Conservation (phyloP, 2,329 filamentous ascomycete genomes). For the Dryadomyces quercus-mongolicae region DNA sequence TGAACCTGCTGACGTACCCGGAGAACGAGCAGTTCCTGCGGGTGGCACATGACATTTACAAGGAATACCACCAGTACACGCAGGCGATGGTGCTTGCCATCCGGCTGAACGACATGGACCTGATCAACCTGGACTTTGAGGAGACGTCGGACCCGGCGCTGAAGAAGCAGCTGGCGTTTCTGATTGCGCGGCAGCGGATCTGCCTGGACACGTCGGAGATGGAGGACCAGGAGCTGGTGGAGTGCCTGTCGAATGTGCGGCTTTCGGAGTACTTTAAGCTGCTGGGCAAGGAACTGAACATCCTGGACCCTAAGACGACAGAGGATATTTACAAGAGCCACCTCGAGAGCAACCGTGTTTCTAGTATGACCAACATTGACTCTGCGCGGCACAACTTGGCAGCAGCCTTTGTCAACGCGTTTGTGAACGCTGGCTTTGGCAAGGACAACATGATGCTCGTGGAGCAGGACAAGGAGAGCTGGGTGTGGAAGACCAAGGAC, state of each 20-base stretch:
- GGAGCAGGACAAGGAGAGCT: slow-evolving; percentile 76
- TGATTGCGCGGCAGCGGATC: slow-evolving; percentile 86
- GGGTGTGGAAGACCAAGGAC: slow-evolving; percentile 99
- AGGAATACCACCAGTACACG: slow-evolving; percentile 81
- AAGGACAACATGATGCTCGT: slow-evolving; percentile 97
- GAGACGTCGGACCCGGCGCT: slow-evolving; percentile 69
- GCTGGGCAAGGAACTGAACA: slow-evolving; percentile 89
- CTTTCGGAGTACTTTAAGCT: slow-evolving; percentile 88
- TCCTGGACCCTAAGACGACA: slow-evolving; percentile 89
- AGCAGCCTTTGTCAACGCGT: slow-evolving; percentile 91
- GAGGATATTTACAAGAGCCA: slow-evolving; percentile 99
- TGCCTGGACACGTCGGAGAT: slow-evolving; percentile 44
- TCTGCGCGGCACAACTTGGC: slow-evolving; percentile 93
- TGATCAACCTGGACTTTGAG: slow-evolving; percentile 72
- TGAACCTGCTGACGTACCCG: slow-evolving; percentile 91
- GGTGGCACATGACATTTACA: slow-evolving; percentile 88
- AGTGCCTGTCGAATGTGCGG: slow-evolving; percentile 79
- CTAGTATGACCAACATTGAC: slow-evolving; percentile 86
- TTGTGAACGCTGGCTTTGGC: slow-evolving; percentile 90
- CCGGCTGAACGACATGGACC: slow-evolving; percentile 71
- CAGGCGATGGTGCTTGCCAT: slow-evolving; percentile 94
- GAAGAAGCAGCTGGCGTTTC: slow-evolving; percentile 87
- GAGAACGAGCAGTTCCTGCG: slow-evolving; percentile 93
- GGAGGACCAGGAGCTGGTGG: slow-evolving; percentile 64
- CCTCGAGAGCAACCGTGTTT: slow-evolving; percentile 86